Evolutionary conservation across 1,139 yeast species (phyloP).

Genomic region (Scheffersomyces parashehatae): DNA sequence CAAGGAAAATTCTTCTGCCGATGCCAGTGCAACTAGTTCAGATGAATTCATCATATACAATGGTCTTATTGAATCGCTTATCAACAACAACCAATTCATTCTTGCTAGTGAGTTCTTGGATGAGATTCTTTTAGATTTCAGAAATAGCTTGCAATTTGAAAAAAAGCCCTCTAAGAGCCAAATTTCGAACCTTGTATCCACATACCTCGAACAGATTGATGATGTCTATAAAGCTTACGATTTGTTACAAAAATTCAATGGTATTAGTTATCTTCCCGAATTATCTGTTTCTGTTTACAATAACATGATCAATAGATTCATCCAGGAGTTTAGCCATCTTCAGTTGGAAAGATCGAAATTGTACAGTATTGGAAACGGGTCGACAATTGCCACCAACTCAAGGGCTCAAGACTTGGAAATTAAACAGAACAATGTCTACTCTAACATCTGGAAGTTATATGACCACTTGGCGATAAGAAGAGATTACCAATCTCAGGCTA

Average conservation of each 20-base stretch:
- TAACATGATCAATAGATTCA: constrained; percentile 29
- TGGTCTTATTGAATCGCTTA: constrained; percentile 50
- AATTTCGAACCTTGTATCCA: constrained; percentile 33
- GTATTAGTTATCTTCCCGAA: constrained; percentile 40
- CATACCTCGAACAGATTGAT: constrained; percentile 30
- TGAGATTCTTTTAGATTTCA: constrained; percentile 34
- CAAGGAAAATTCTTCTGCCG: constrained; percentile 10
- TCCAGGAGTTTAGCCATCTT: constrained; percentile 18
- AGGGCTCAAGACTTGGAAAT: background rate
- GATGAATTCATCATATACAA: constrained; percentile 52
- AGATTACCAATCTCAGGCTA: constrained; percentile 28
- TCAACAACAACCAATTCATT: constrained; percentile 47
- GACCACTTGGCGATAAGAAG: constrained; percentile 38
- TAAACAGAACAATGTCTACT: constrained; percentile 10
- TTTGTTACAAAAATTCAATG: constrained; percentile 31
- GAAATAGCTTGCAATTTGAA: constrained; percentile 15
- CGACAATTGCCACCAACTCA: constrained; percentile 1
- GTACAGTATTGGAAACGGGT: background rate
- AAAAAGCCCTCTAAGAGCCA: constrained; percentile 20
- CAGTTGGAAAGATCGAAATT: background rate
- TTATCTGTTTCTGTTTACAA: constrained; percentile 32
- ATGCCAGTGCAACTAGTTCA: constrained; percentile 4
- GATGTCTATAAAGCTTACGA: constrained; percentile 24
- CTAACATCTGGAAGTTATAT: constrained; percentile 35
- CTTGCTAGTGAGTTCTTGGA: constrained; percentile 61